Conservation (phyloP, 2,329 filamentous ascomycete species). For the Colletotrichum spaethianum region DNA sequence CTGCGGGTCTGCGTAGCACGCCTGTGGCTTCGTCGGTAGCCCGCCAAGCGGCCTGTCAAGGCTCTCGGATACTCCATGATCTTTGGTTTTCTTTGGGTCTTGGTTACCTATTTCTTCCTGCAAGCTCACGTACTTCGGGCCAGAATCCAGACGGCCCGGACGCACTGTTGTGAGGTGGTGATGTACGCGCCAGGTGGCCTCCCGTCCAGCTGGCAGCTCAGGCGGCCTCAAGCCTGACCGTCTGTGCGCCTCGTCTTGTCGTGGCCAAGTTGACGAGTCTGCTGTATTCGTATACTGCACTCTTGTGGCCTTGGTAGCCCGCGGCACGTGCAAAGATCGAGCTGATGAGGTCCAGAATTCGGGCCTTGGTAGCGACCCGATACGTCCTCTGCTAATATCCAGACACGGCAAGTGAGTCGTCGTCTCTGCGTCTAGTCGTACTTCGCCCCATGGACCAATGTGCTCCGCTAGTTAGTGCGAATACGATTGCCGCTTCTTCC, state of each 20-base stretch:
- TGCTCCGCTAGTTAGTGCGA: background rate
- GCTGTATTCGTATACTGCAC: background rate
- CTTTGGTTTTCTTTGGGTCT: background rate
- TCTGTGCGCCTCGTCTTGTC: constrained; percentile 8
- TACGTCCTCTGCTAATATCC: constrained; percentile 1
- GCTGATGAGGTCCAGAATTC: background rate
- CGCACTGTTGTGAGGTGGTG: background rate
- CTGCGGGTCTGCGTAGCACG: background rate
- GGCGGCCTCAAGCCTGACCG: constrained; percentile 3
- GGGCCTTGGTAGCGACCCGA: constrained; percentile 1
- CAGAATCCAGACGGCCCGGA: background rate
- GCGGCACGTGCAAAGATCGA: constrained; percentile 7
- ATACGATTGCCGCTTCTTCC: background rate
- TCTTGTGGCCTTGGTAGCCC: background rate
- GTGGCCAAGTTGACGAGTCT: background rate
- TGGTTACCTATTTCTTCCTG: no score
- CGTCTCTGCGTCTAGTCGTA: background rate
- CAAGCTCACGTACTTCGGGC: background rate
- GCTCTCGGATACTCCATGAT: constrained; percentile 1
- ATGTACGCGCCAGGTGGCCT: constrained; percentile 16
- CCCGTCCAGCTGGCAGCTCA: background rate
- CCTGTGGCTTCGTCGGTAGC: background rate
- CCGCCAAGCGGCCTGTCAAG: constrained; percentile 15
- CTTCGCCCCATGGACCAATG: background rate
- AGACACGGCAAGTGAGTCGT: constrained; percentile 21